A percentile compares a stretch with the other conserved stretches of the same genome.
Conservation (phyloP, 2,329 filamentous ascomycete genomes). For the Tolypocladium nubicola region DNA sequence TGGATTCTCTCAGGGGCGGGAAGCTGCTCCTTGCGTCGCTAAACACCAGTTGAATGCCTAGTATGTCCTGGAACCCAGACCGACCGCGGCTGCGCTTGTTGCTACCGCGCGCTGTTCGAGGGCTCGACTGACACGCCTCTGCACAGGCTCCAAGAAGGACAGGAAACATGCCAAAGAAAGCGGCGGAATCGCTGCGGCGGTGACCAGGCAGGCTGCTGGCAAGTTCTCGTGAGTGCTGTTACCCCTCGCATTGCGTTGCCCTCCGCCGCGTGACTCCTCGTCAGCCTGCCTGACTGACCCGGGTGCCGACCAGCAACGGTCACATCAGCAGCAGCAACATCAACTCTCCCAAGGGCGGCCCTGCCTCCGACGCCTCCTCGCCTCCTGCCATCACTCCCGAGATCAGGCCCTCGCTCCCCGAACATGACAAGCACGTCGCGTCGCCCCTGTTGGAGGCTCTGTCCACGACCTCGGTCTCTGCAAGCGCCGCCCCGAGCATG, state of each 20-base stretch:
- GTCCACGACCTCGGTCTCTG: conserved; percentile 37
- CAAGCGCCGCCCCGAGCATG: conserved; percentile 36
- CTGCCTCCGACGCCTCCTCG: conserved; percentile 32
- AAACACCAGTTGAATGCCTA: not conserved
- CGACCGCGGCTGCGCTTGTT: not conserved
- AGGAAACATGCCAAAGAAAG: conserved; percentile 45
- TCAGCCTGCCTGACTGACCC: conserved; percentile 12
- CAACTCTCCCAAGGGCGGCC: conserved; percentile 22
- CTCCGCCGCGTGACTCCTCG: conserved; percentile 17
- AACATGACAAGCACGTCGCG: conserved; percentile 30
- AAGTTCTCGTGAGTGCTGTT: conserved; percentile 37
- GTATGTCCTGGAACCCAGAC: not conserved
- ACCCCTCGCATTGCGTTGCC: not conserved
- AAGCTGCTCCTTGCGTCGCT: not conserved
- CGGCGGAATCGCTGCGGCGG: conserved; percentile 40
- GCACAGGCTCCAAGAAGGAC: conserved; percentile 36
- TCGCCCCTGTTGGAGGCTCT: conserved; percentile 39
- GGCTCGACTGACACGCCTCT: conserved; percentile 13
- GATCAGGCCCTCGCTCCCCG: conserved; percentile 28
- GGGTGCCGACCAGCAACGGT: conserved; percentile 7
- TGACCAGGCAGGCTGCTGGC: conserved; percentile 40
- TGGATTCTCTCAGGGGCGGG: not conserved
- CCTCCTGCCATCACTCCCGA: conserved; percentile 34
- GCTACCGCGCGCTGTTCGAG: conserved; percentile 4
- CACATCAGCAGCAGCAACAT: conserved; percentile 17